A percentile compares a stretch with the other conserved stretches of the same genome.
Evolutionary conservation across 768 basidiomycete species (phyloP).

Genomic region (Auricularia auricula-judae): DNA sequence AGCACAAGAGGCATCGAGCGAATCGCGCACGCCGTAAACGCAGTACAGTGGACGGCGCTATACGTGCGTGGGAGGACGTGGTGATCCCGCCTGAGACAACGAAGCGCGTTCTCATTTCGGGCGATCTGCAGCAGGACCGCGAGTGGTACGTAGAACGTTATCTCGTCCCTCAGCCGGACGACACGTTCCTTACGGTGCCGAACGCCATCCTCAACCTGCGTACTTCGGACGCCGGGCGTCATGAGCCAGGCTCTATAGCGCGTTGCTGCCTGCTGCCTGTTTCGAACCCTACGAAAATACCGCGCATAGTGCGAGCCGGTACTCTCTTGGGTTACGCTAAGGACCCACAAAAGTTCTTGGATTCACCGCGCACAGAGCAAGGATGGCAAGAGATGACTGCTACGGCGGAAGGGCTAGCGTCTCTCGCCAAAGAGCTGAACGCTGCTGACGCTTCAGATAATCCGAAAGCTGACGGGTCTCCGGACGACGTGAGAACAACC

Average conservation of each 20-base stretch:
- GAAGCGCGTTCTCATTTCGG: not conserved
- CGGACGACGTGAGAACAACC: no score
- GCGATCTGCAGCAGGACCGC: not conserved
- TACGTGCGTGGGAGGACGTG: not conserved
- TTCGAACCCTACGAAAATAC: constrained; percentile 5
- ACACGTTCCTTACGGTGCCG: not conserved
- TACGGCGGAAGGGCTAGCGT: not conserved
- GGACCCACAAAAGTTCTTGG: constrained; percentile 5
- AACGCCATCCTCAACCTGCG: not conserved
- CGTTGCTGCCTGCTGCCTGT: constrained; percentile 1
- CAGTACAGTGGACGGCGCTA: not conserved
- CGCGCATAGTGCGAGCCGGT: constrained; percentile 2
- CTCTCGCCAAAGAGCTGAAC: not conserved
- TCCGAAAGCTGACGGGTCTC: no score
- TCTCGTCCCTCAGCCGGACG: not conserved
- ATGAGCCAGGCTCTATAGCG: constrained; percentile 3
- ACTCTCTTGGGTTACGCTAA: constrained; percentile 5
- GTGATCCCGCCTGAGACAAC: constrained; percentile 3
- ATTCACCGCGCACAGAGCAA: not conserved
- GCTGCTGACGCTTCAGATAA: not conserved
- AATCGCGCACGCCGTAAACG: not conserved
- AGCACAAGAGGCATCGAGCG: not conserved
- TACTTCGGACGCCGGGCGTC: constrained; percentile 1
- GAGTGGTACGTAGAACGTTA: not conserved
- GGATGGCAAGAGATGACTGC: not conserved